Base-by-base conservation (phyloP, 2,329 filamentous ascomycete genomes). In the Curvularia spicifera region DNA sequence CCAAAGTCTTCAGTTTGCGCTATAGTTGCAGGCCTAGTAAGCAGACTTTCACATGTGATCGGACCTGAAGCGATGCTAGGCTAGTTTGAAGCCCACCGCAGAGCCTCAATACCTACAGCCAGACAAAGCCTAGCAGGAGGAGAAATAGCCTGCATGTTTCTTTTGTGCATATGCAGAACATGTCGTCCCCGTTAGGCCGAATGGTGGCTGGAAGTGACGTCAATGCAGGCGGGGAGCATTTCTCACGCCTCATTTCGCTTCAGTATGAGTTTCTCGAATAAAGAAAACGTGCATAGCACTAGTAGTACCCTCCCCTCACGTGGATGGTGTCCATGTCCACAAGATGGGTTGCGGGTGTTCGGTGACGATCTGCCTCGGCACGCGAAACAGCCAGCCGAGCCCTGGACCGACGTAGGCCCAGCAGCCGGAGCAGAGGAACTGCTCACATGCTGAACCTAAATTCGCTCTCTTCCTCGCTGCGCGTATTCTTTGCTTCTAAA, bases 341-440 rank as follows among this genome's bases (percentile, higher is more conserved):
- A 39, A 18, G 22, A 40, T 39, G 37, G 51, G 49, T 46, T 51
- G 52, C 59, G 48, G 39, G 35, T 56, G 48, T 56, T 56, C 56
- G 55, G 58, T 49, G 55, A 51, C 55, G 56, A 63, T 57, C 63
- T 61, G 65, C 67, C 67, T 69, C 67, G 67, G 67, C 61, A 61
- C 52, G 57, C 56, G 50, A 44, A 56, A 42, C 57, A 43, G 47
- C 64, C 61, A 65, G 63, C 67, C 67, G 64, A 67, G 59, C 57
- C 51, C 61, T 59, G 61, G 53, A 57, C 59, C 61, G 61, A 64
- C 66, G 68, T 67, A 60, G 46, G 63, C 68, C 66, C 67, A 68
- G 67, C 56, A 64, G 64, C 60, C 68, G 67, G 67, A 66, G 57
- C 59, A 61, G 64, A 67, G 68, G 68, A 71, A 63, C 64, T 69